Percentiles rank a stretch among this genome's conserved stretches.
Conservation (phyloP, 768 basidiomycete species). For the Tricholoma furcatifolium region DNA sequence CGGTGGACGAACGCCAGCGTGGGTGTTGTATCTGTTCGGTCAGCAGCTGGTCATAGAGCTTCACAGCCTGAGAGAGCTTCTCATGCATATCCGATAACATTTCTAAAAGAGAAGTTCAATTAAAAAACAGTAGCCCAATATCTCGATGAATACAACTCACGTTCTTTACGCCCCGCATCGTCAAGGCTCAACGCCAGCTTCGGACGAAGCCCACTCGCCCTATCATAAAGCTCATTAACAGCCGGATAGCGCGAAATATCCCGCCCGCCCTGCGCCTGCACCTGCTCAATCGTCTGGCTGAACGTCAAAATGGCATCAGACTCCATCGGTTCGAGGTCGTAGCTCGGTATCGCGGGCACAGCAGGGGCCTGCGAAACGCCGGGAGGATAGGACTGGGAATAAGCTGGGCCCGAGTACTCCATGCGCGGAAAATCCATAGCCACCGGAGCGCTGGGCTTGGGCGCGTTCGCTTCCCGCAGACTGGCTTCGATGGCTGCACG, state of each 20-base stretch:
- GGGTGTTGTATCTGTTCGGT: conserved; percentile 81
- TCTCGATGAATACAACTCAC: conserved; percentile 36
- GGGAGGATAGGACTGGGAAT: conserved; percentile 46
- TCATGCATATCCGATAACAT: conserved; percentile 92
- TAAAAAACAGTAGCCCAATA: background rate
- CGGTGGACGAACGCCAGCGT: conserved; percentile 50
- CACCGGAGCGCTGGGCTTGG: conserved; percentile 75
- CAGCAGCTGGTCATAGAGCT: conserved; percentile 85
- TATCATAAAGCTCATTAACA: conserved; percentile 81
- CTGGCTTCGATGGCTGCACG: conserved; percentile 95
- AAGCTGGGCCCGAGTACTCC: conserved; percentile 40
- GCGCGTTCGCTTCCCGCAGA: conserved; percentile 78
- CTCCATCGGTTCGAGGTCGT: conserved; percentile 83
- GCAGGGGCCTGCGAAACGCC: conserved; percentile 37
- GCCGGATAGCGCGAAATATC: conserved; percentile 83
- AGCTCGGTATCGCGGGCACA: conserved; percentile 60
- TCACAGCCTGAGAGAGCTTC: conserved; percentile 89
- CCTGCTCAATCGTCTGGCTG: conserved; percentile 85
- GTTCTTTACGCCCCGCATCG: conserved; percentile 83
- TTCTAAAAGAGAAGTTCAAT: conserved; percentile 45
- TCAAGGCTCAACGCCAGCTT: conserved; percentile 83
- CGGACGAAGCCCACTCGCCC: conserved; percentile 73
- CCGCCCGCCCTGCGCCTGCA: conserved; percentile 71
- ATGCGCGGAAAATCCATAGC: conserved; percentile 50
- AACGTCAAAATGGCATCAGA: conserved; percentile 87